Percentiles rank a stretch among this genome's conserved stretches.
These are phyloP conservation scores for Umbelopsis sp. DNA, from an alignment of 371 early-diverging fungal species.

Conservation along the genomic window DNA sequence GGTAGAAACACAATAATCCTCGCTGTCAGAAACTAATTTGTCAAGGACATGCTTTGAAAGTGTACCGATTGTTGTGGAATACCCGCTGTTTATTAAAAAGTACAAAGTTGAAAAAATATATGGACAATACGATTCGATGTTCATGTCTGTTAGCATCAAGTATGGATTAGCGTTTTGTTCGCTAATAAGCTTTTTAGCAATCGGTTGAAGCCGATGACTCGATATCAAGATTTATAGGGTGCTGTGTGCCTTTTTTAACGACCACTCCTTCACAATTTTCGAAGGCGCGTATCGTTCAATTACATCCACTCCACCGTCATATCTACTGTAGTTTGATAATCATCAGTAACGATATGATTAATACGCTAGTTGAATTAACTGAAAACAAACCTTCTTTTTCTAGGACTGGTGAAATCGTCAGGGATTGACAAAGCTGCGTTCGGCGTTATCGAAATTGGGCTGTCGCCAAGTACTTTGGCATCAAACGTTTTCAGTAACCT, in stretches of 20 bases:
- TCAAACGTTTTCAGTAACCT: conserved; percentile 32
- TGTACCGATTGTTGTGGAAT: no score
- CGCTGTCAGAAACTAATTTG: no score
- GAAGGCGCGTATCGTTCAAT: conserved; percentile 11
- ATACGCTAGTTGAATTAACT: not conserved
- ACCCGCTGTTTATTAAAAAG: no score
- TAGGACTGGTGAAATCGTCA: conserved; percentile 16
- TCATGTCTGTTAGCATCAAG: no score
- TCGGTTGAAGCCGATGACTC: no score
- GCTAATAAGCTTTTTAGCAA: no score
- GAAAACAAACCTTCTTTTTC: conserved; percentile 16
- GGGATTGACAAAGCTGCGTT: conserved; percentile 15
- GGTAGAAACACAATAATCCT: no score
- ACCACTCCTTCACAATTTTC: conserved; percentile 13
- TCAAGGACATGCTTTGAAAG: no score
- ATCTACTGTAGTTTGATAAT: not conserved
- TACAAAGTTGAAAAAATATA: no score
- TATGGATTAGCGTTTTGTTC: no score
- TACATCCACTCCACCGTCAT: conserved; percentile 7
- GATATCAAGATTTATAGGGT: not conserved
- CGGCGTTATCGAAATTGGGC: conserved; percentile 11
- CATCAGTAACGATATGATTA: not conserved
- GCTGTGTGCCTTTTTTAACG: not conserved
- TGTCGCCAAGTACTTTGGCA: not conserved
- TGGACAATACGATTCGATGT: no score